Conservation (phyloP, 2,329 filamentous ascomycete species). For the Colletotrichum truncatum region DNA sequence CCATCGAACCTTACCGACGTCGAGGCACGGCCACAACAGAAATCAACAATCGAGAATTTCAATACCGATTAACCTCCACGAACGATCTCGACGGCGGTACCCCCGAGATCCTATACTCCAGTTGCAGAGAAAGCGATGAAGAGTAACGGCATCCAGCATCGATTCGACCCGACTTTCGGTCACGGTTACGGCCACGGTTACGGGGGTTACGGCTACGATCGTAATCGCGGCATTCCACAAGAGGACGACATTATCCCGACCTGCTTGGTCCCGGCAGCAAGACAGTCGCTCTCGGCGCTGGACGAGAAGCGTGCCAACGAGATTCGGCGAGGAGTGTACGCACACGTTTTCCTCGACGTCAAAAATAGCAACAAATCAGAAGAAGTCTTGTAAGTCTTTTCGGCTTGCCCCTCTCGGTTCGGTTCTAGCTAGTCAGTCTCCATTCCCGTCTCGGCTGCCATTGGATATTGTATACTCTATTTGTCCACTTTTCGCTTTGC, state of each 20-base stretch:
- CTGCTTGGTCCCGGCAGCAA: conserved; percentile 6
- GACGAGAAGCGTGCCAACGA: conserved; percentile 32
- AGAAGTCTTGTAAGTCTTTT: conserved; percentile 35
- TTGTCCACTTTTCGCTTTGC: not conserved
- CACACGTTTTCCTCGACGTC: conserved; percentile 30
- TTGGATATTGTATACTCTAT: not conserved
- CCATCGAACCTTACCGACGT: not conserved
- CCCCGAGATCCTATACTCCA: conserved; percentile 13
- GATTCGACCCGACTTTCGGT: conserved; percentile 23
- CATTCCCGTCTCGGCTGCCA: not conserved
- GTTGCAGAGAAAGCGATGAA: conserved; percentile 5
- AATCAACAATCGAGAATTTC: not conserved
- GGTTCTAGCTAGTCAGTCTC: not conserved
- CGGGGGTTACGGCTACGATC: conserved; percentile 1
- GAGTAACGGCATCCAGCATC: not conserved
- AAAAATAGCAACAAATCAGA: conserved; percentile 34
- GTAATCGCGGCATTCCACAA: conserved; percentile 3
- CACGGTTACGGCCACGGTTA: conserved; percentile 6
- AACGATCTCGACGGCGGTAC: not conserved
- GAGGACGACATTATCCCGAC: not conserved
- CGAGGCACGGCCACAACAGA: not conserved
- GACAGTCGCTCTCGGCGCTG: conserved; percentile 32
- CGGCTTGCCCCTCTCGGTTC: not conserved
- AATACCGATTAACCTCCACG: not conserved
- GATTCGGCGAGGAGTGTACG: conserved; percentile 28